phyloP scores from a whole-genome alignment of 2,329 filamentous ascomycete species.

The Xenosphaeropsis pyriputrescens region DNA sequence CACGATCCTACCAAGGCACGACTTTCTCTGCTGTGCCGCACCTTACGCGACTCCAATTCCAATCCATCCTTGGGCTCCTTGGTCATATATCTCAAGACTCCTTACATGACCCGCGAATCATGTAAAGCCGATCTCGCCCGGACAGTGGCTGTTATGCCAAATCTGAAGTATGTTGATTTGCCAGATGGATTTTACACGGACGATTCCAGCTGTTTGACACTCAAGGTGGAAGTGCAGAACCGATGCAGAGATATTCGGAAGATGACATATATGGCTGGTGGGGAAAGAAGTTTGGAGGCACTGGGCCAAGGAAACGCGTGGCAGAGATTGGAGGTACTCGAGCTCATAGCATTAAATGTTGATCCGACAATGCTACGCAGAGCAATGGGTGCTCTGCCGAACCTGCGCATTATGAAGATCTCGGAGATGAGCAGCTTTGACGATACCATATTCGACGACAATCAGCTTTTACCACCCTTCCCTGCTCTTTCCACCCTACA shows the following conservation, averaged over 20 bases:
- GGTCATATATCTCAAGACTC: slow-evolving; percentile 72
- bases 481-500: slow-evolving; percentile 62
- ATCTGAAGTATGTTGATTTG: slow-evolving; percentile 78
- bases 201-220: slow-evolving; percentile 56
- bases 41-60: slow-evolving; percentile 59
- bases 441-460: slow-evolving; percentile 58
- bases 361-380: slow-evolving; percentile 58
- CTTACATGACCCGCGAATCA: slow-evolving; percentile 84
- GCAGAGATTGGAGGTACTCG: slow-evolving; percentile 58
- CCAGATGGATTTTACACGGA: slow-evolving; percentile 79
- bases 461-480: slow-evolving; percentile 53
- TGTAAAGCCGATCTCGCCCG: slow-evolving; percentile 73
- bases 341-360: slow-evolving; percentile 52
- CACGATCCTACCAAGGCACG: slow-evolving; percentile 67
- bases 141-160: slow-evolving; percentile 71
- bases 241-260: slow-evolving; percentile 74
- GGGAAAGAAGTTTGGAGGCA: slow-evolving; percentile 62
- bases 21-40: slow-evolving; percentile 65
- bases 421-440: slow-evolving; percentile 55
- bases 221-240: slow-evolving; percentile 74
- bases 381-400: slow-evolving; percentile 51
- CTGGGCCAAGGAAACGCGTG: slow-evolving; percentile 52
- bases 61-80: slow-evolving; percentile 40
- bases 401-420: slow-evolving; percentile 61
- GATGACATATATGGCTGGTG: slow-evolving; percentile 71